Percentiles rank a stretch among this genome's conserved stretches.
Evolutionary conservation across 768 basidiomycete genomes (phyloP).

Genomic region (Pholiota conissans): DNA sequence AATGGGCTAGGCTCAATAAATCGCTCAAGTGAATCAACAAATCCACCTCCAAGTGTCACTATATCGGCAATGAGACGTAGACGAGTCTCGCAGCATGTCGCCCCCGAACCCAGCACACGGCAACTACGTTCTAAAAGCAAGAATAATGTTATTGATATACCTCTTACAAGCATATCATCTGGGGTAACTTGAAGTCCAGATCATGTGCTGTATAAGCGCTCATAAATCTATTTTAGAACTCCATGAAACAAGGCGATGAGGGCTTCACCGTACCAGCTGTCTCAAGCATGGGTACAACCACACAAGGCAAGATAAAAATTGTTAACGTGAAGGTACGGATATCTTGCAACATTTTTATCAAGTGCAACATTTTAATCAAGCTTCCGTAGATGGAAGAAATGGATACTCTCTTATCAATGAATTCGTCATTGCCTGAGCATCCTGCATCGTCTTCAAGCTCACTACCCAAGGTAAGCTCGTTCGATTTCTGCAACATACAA

Average conservation of each 20-base stretch:
- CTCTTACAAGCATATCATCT: constrained; percentile 38
- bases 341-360: background rate
- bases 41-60: constrained; percentile 28
- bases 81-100: constrained; percentile 27
- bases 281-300: background rate
- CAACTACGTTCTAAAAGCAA: constrained; percentile 46
- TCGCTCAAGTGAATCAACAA: constrained; percentile 23
- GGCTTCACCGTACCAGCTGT: background rate
- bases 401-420: constrained; percentile 23
- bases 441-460: constrained; percentile 19
- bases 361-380: background rate
- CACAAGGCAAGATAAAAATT: constrained; percentile 21
- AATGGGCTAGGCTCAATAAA: constrained; percentile 12
- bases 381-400: constrained; percentile 34
- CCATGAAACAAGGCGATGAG: constrained; percentile 26
- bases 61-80: constrained; percentile 40
- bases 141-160: constrained; percentile 37
- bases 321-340: constrained; percentile 36
- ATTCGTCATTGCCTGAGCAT: constrained; percentile 14
- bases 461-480: constrained; percentile 20
- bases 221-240: constrained; percentile 15
- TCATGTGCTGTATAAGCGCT: background rate
- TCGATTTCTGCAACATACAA: background rate
- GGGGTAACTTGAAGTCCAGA: constrained; percentile 27
- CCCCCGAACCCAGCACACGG: constrained; percentile 37